phyloP scores from a whole-genome alignment of 2,329 filamentous ascomycete genomes.

The Colletotrichum lentis region DNA sequence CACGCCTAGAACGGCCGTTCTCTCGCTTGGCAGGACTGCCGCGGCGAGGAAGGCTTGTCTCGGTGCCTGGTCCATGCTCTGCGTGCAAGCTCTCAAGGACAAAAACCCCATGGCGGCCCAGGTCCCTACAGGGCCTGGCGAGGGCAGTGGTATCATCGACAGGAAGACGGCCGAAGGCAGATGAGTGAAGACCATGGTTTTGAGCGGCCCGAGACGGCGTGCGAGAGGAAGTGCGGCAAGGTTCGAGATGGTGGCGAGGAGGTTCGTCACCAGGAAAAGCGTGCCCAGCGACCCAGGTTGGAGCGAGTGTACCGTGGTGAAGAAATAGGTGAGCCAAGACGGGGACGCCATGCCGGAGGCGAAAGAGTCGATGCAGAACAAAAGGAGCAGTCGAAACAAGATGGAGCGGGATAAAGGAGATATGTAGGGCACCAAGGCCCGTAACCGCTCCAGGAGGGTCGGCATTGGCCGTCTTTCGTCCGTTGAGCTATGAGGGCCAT shows the following conservation, averaged over 20 bases:
- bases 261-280: constrained; percentile 63
- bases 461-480: constrained; percentile 16
- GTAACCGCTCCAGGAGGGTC: constrained; percentile 20
- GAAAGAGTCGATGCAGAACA: constrained; percentile 37
- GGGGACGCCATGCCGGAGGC: constrained; percentile 74
- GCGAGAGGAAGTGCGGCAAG: constrained; percentile 63
- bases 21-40: constrained; percentile 68
- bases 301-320: constrained; percentile 58
- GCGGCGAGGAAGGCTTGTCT: constrained; percentile 74
- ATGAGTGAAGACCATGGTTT: constrained; percentile 80
- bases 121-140: constrained; percentile 48
- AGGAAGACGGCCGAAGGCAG: constrained; percentile 73
- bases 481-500: constrained; percentile 3
- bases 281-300: constrained; percentile 60
- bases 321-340: constrained; percentile 67
- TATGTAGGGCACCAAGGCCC: constrained; percentile 31
- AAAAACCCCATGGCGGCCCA: constrained; percentile 67
- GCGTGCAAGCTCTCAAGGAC: constrained; percentile 67
- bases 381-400: constrained; percentile 32
- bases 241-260: constrained; percentile 61
- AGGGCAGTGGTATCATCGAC: constrained; percentile 66
- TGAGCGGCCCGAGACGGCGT: constrained; percentile 68
- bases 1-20: constrained; percentile 76
- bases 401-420: constrained; percentile 34
- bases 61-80: constrained; percentile 76